Conservation (phyloP, 805 yeast genomes). For the Pichia phayaonensis region DNA sequence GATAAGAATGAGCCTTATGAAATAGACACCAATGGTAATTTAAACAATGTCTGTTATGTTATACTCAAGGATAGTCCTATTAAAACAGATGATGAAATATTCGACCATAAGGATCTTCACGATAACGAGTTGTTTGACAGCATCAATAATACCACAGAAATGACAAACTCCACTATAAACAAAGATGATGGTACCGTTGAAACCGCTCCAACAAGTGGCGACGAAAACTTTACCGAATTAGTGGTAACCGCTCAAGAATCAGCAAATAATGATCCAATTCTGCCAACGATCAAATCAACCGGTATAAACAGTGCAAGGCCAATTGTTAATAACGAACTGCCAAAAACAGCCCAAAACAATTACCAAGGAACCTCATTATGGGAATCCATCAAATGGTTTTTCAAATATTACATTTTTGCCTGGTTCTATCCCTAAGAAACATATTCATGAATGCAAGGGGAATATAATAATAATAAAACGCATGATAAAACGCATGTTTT, state of each 20-base stretch:
- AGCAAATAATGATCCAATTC: background rate
- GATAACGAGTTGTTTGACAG: background rate
- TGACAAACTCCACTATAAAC: background rate
- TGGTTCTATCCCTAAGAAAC: constrained; percentile 9
- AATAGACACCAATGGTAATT: constrained; percentile 20
- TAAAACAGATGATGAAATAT: background rate
- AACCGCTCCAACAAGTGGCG: constrained; percentile 8
- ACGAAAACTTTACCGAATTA: background rate
- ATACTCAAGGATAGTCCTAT: background rate
- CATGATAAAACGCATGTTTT: too few species aligned
- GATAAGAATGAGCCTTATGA: constrained; percentile 17
- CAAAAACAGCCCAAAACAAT: background rate
- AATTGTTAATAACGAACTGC: background rate
- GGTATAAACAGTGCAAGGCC: background rate
- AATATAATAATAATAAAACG: too few species aligned
- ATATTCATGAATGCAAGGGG: background rate
- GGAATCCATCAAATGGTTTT: constrained; percentile 15
- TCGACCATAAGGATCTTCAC: constrained; percentile 1
- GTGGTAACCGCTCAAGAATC: background rate
- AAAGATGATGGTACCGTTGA: background rate
- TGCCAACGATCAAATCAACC: background rate
- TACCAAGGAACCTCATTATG: constrained; percentile 1
- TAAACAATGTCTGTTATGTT: constrained; percentile 19
- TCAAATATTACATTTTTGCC: constrained; percentile 13
- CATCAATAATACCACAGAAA: background rate